Evolutionary conservation across 768 basidiomycete species (phyloP).

Genomic region (Phylloporus arenicola): DNA sequence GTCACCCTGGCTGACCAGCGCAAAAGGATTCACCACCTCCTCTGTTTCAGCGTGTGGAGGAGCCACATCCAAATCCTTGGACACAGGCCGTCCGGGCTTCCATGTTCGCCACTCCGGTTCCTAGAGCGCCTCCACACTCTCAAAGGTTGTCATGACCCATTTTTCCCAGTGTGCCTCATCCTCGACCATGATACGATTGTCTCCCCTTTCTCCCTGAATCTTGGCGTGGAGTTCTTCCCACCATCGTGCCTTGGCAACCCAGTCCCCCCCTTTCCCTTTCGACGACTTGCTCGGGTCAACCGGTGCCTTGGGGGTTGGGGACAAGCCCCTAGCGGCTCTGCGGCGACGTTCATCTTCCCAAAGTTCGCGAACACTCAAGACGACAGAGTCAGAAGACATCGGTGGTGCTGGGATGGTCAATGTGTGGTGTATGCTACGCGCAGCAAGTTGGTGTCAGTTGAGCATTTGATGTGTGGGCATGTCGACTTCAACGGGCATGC

Average conservation of each 20-base stretch:
- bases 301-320: constrained; percentile 73
- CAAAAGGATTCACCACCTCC: constrained; percentile 23
- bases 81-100: no score
- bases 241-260: constrained; percentile 60
- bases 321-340: constrained; percentile 57
- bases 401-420: constrained; percentile 54
- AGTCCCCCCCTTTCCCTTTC: constrained; percentile 46
- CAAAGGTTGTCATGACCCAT: constrained; percentile 50
- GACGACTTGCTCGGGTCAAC: constrained; percentile 61
- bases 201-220: constrained; percentile 28
- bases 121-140: no score
- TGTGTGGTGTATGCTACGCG: constrained; percentile 64
- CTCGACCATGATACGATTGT: constrained; percentile 22
- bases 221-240: constrained; percentile 29
- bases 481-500: constrained; percentile 79
- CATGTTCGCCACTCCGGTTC: no score
- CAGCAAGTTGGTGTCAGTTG: constrained; percentile 8
- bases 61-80: neutral
- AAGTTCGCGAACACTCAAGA: constrained; percentile 84
- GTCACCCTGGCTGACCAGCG: neutral
- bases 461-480: constrained; percentile 70
- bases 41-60: constrained; percentile 13
- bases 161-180: constrained; percentile 50
- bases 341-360: constrained; percentile 95
- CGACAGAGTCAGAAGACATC: constrained; percentile 50